phyloP scores from a whole-genome alignment of 768 basidiomycete genomes.

The Steccherinum ochraceum region DNA sequence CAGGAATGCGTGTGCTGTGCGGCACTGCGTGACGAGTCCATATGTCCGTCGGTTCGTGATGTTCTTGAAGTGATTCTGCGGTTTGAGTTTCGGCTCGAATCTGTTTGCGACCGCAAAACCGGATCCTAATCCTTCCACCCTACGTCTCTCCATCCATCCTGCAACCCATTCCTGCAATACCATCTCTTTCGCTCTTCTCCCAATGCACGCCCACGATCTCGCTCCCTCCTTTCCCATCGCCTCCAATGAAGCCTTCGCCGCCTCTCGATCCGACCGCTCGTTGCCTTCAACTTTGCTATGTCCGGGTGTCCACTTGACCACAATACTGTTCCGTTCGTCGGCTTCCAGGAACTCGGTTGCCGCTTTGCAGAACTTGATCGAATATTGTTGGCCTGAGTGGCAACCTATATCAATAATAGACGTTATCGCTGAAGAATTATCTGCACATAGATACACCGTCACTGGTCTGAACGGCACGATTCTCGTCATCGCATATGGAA shows the following conservation, averaged over 20 bases:
- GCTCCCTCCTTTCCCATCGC: not conserved
- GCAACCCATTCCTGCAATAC: not conserved
- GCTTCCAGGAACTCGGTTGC: conserved; percentile 1
- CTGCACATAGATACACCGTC: conserved; percentile 8
- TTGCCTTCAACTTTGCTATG: conserved; percentile 22
- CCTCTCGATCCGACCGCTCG: conserved; percentile 18
- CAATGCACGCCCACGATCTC: no score
- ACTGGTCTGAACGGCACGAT: not conserved
- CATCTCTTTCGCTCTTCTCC: not conserved
- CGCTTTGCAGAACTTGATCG: not conserved
- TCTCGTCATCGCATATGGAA: not conserved
- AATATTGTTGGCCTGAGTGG: conserved; percentile 1
- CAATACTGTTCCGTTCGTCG: conserved; percentile 1
- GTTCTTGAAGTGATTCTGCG: not conserved
- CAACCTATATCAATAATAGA: conserved; percentile 1
- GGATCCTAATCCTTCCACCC: not conserved
- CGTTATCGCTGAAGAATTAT: conserved; percentile 8
- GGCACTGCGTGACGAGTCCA: not conserved
- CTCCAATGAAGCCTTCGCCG: conserved; percentile 9
- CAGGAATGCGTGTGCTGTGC: not conserved
- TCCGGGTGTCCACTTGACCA: conserved; percentile 19
- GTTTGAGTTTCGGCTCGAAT: not conserved
- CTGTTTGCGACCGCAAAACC: not conserved
- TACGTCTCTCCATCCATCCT: not conserved
- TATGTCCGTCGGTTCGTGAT: not conserved